These are phyloP conservation scores for Phanerochaete carnosa DNA, from an alignment of 768 basidiomycete genomes.

Conservation along the genomic window DNA sequence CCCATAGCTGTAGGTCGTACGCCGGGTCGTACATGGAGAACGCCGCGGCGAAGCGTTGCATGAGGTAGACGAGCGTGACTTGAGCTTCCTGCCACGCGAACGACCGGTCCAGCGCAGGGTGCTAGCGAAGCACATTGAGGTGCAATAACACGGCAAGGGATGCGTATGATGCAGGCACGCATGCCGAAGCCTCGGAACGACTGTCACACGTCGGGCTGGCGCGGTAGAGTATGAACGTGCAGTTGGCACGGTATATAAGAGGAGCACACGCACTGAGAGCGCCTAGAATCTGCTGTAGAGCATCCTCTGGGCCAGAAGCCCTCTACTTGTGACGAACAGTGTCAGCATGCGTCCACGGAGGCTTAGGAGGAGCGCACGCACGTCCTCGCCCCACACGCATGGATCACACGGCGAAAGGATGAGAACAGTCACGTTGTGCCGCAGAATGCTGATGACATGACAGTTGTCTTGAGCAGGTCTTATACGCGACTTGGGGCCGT, in stretches of 20 bases:
- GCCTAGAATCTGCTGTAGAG: constrained; percentile 45
- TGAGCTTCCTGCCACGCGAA: constrained; percentile 47
- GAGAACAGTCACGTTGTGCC: too few species aligned
- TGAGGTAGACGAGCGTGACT: constrained; percentile 35
- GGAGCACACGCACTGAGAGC: constrained; percentile 29
- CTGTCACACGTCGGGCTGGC: constrained; percentile 40
- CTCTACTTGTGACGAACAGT: constrained; percentile 21
- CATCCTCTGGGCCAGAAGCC: constrained; percentile 46
- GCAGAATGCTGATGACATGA: too few species aligned
- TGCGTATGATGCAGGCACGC: constrained; percentile 22
- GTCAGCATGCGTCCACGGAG: background rate
- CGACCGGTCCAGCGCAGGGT: constrained; percentile 29
- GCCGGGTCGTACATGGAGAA: constrained; percentile 37
- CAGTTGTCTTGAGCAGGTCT: too few species aligned
- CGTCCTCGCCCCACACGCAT: constrained; percentile 45
- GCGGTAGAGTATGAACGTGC: background rate
- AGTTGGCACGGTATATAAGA: background rate
- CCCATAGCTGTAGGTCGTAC: constrained; percentile 39
- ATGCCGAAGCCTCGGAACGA: constrained; percentile 32
- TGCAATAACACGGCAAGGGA: background rate
- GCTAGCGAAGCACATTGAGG: background rate
- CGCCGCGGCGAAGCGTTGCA: constrained; percentile 48
- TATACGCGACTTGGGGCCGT: too few species aligned
- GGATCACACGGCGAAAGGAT: constrained; percentile 43
- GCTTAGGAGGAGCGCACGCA: constrained; percentile 20